Conservation (phyloP, 148 eudicot species). For the Vaccinium macrocarpon region DNA sequence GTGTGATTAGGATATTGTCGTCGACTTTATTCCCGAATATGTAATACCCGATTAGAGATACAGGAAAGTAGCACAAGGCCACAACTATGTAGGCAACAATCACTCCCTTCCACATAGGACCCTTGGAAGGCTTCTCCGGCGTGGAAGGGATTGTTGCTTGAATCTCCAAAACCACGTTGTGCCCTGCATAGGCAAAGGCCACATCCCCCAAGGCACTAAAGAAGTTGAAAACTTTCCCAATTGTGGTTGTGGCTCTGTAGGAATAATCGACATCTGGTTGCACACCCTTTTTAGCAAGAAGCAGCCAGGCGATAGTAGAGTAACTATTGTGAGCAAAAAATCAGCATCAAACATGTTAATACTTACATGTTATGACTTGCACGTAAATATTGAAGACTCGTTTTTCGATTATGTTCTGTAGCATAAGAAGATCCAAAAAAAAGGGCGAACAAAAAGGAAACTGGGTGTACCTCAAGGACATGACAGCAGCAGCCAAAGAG, state of each 20-base stretch:
- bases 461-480: slow-evolving; percentile 41
- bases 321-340: slow-evolving; percentile 26
- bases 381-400: background rate
- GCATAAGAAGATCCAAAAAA: background rate
- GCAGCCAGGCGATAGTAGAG: slow-evolving; percentile 44
- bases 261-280: slow-evolving; percentile 33
- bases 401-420: background rate
- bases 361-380: background rate
- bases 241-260: slow-evolving; percentile 24
- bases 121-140: slow-evolving; percentile 49
- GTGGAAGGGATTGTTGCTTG: slow-evolving; percentile 55
- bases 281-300: slow-evolving; percentile 33
- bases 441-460: background rate
- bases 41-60: slow-evolving; percentile 37
- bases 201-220: slow-evolving; percentile 46
- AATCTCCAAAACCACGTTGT: slow-evolving; percentile 49
- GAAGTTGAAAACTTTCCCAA: slow-evolving; percentile 43
- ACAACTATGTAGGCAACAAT: slow-evolving; percentile 44
- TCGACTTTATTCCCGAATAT: slow-evolving; percentile 30
- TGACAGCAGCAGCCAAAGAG: slow-evolving; percentile 45
- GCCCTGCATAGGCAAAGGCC: slow-evolving; percentile 53
- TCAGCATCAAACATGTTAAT: background rate
- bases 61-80: slow-evolving; percentile 45
- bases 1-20: slow-evolving; percentile 36
- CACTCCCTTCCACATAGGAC: slow-evolving; percentile 52